Evolutionary conservation across 371 early-diverging fungal genomes (phyloP), one percentile per base, ranked within the genome.

Genomic region (Phascolomyces articulosus): DNA sequence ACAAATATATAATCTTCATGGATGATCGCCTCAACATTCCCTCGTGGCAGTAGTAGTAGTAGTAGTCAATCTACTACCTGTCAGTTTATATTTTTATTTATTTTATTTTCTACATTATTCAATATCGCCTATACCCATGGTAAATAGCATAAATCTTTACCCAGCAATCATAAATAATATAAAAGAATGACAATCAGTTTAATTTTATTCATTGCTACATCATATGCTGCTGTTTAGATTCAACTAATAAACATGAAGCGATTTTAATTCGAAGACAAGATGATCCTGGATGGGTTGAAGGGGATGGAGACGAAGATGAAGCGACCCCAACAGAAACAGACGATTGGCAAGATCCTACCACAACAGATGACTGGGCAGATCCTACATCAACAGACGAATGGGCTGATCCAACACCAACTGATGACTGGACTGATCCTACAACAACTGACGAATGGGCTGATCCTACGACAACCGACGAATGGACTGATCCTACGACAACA

Each of bases 281-380:
- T 11, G 40, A 57, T 23, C 57, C 57, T 20, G 8, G n/a, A 57
- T 57, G 57, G 57, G 40, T 38, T 13, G 57, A 57, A 38, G 57
- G 57, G n/a, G 34, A 57, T 38, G 57, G 57, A 2, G n/a, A 31
- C 15, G 57, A 57, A 29, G 55, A 28, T 18, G 55, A 55, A 28
- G 28, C 51, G 4, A 47, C 47, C n/a, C 47, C 47, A 4, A 51
- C 51, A 44, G n/a, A 8, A 13, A 44, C 44, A 4, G 51, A 20
- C 23, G 6, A 51, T 51, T 20, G 23, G 7, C 23, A 51, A 24
- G 51, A 44, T 44, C 44, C 44, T 44, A 13, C 44, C 16, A 44
- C 44, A 18, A 47, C 47, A 16, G 47, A 47, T 47, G n/a, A 47
- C 6, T 47, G 47, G 47, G 15, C 6, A n/a, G 4, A 47, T 47